Conservation (phyloP, 257 asterid genomes). For the Capsicum chinense region DNA sequence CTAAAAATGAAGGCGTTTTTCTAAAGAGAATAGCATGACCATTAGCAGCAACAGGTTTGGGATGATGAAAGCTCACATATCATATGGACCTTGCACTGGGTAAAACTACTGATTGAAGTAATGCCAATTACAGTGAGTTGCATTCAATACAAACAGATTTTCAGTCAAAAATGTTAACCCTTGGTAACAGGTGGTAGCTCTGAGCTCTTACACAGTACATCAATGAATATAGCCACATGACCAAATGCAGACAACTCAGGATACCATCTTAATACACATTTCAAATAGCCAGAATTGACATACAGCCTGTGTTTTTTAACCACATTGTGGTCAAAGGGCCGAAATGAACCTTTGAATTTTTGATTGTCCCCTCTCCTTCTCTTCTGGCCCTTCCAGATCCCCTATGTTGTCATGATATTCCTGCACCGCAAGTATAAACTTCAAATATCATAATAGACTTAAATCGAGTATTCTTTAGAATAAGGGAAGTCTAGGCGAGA, state of each 20-base stretch:
- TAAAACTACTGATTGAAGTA: conserved; percentile 1
- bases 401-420: conserved; percentile 94
- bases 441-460: conserved; percentile 20
- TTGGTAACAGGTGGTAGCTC: neutral
- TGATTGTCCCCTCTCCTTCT: conserved; percentile 86
- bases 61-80: neutral
- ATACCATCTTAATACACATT: neutral
- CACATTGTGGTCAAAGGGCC: conserved; percentile 44
- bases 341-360: conserved; percentile 75
- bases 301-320: neutral
- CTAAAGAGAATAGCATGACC: conserved; percentile 5
- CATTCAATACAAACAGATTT: neutral
- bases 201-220: conserved; percentile 10
- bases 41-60: neutral
- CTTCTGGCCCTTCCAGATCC: conserved; percentile 97
- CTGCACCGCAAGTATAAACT: conserved; percentile 40
- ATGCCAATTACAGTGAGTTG: neutral
- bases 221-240: neutral
- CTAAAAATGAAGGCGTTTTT: neutral
- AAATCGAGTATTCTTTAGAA: neutral
- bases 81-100: neutral
- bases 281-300: neutral
- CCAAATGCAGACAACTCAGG: neutral
- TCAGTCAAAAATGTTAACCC: conserved; percentile 9
- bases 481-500: neutral